These are phyloP conservation scores for Haplographium delicatum DNA, from an alignment of 495 filamentous ascomycete species.

Conservation along the genomic window DNA sequence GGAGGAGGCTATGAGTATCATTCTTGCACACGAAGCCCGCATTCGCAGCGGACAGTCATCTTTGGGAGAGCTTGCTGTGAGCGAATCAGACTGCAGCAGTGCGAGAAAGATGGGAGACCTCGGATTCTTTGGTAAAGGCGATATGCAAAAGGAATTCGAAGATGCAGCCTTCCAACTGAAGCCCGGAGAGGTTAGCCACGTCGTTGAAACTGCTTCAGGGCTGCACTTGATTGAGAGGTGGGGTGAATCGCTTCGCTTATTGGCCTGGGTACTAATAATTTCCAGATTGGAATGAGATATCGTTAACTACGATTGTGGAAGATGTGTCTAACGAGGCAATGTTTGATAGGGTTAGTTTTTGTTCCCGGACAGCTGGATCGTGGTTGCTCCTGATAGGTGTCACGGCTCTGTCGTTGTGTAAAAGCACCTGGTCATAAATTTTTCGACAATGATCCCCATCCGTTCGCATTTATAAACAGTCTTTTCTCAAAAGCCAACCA, in stretches of 20 bases:
- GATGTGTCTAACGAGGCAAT: neutral
- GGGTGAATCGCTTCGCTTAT: constrained; percentile 17
- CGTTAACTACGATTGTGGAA: neutral
- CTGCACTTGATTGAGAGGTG: constrained; percentile 95
- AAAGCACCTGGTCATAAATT: constrained; percentile 1
- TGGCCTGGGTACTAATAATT: neutral
- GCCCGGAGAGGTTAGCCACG: constrained; percentile 73
- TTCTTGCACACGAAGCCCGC: constrained; percentile 63
- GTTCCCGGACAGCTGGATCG: constrained; percentile 1
- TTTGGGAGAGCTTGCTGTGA: constrained; percentile 75
- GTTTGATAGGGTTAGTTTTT: constrained; percentile 7
- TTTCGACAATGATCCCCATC: neutral
- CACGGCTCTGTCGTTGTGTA: neutral
- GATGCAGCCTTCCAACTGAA: constrained; percentile 85
- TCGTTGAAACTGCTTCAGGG: constrained; percentile 91
- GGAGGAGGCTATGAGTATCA: constrained; percentile 74
- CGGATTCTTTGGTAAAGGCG: constrained; percentile 86
- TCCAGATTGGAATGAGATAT: constrained; percentile 9
- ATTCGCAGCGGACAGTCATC: constrained; percentile 63
- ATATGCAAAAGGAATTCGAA: constrained; percentile 99
- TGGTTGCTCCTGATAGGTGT: neutral
- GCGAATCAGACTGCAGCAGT: constrained; percentile 92
- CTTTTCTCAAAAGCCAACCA: constrained; percentile 31
- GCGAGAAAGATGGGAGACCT: constrained; percentile 91
- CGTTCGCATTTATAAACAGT: neutral